These are phyloP conservation scores for Euclidium syriacum DNA, from an alignment of 345 rosid genomes.

Conservation along the genomic window DNA sequence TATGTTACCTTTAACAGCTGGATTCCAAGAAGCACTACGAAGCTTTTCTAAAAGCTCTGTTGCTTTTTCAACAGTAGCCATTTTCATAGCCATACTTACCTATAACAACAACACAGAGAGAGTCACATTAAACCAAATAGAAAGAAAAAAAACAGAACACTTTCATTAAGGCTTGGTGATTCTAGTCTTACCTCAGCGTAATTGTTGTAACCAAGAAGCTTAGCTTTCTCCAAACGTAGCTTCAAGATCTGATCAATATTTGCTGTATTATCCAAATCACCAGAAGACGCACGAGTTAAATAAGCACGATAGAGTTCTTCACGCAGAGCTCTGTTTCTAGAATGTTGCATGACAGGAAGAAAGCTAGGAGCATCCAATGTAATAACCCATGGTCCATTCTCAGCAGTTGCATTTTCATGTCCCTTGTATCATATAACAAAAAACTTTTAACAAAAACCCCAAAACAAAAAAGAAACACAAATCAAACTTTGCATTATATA, in stretches of 20 bases:
- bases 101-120: constrained; percentile 29
- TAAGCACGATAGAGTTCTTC: constrained; percentile 80
- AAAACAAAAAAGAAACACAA: not conserved
- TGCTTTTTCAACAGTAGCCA: constrained; percentile 90
- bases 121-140: constrained; percentile 16
- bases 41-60: constrained; percentile 79
- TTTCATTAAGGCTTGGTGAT: constrained; percentile 6
- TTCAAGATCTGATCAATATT: constrained; percentile 69
- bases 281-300: constrained; percentile 68
- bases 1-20: constrained; percentile 74
- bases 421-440: constrained; percentile 45
- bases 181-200: constrained; percentile 90
- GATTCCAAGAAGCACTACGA: constrained; percentile 77
- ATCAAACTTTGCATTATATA: not conserved
- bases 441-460: not conserved
- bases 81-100: constrained; percentile 94
- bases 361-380: constrained; percentile 79
- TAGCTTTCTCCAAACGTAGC: constrained; percentile 78
- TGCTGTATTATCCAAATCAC: constrained; percentile 68
- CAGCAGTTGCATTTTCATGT: constrained; percentile 73
- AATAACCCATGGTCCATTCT: constrained; percentile 83
- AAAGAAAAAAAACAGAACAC: not conserved
- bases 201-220: constrained; percentile 68
- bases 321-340: constrained; percentile 67
- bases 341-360: constrained; percentile 85